Evolutionary conservation across 1,139 yeast genomes (phyloP).

Genomic region (Wickerhamomyces sp.): DNA sequence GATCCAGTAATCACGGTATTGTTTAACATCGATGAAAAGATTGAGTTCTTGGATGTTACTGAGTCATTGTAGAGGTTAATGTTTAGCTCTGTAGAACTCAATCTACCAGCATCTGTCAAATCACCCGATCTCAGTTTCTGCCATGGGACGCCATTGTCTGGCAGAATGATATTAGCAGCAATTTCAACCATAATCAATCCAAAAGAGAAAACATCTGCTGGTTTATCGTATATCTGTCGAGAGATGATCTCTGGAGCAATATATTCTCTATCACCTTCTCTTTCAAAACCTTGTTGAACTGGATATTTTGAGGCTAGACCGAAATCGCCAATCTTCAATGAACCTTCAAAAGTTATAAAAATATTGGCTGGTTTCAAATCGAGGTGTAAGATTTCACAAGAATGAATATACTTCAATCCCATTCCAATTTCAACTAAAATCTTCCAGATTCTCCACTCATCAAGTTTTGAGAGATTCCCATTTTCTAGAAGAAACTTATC

Average conservation of each 20-base stretch:
- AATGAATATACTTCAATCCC: conserved; percentile 81
- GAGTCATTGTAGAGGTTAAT: conserved; percentile 21
- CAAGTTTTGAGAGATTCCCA: conserved; percentile 70
- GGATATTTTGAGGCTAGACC: conserved; percentile 63
- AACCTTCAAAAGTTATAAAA: conserved; percentile 91
- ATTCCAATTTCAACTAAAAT: conserved; percentile 74
- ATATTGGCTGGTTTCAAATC: conserved; percentile 95
- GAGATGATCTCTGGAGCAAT: conserved; percentile 95
- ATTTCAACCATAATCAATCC: conserved; percentile 92
- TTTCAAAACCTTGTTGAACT: conserved; percentile 51
- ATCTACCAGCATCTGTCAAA: conserved; percentile 87
- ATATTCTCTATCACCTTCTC: conserved; percentile 96
- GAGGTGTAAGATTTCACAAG: conserved; percentile 68
- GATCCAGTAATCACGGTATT: conserved; percentile 17
- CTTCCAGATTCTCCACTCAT: conserved; percentile 98
- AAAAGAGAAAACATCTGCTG: conserved; percentile 90
- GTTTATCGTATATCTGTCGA: conserved; percentile 76
- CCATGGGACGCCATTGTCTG: conserved; percentile 98
- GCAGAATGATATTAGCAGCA: conserved; percentile 91
- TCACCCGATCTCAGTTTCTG: conserved; percentile 94
- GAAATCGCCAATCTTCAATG: conserved; percentile 59
- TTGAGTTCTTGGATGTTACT: conserved; percentile 20
- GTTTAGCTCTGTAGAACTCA: conserved; percentile 62
- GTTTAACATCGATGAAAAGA: conserved; percentile 21
- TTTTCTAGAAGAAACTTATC: conserved; percentile 76